Conservation (phyloP, 352 stramenopile genomes). For the Globisporangium orthogonon region DNA sequence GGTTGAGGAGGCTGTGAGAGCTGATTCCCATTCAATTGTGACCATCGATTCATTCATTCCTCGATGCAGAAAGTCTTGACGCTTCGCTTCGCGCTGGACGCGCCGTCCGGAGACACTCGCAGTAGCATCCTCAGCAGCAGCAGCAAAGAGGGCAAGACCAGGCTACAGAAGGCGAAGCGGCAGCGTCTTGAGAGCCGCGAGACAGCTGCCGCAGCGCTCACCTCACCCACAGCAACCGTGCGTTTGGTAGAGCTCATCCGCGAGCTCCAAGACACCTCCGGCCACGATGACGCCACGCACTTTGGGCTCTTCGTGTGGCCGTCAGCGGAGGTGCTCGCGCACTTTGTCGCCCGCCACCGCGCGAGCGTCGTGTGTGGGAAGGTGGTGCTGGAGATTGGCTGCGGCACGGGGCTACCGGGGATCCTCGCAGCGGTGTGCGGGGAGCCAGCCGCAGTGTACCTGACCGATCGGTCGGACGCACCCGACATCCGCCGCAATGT, state of each 20-base stretch:
- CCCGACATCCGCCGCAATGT: slow-evolving; percentile 42
- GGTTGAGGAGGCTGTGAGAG: background rate
- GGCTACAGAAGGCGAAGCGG: slow-evolving; percentile 1
- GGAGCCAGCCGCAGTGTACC: slow-evolving; percentile 24
- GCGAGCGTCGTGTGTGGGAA: slow-evolving; percentile 21
- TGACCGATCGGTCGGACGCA: slow-evolving; percentile 50
- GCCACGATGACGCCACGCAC: slow-evolving; percentile 15
- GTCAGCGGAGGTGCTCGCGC: slow-evolving; percentile 40
- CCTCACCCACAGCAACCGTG: slow-evolving; percentile 18
- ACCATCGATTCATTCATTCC: background rate
- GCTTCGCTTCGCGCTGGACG: background rate
- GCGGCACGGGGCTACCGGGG: slow-evolving; percentile 55
- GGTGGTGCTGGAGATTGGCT: slow-evolving; percentile 55
- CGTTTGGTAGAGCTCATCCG: slow-evolving; percentile 54
- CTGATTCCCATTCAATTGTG: background rate
- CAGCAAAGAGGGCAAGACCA: background rate
- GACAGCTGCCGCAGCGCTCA: background rate
- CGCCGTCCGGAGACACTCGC: background rate
- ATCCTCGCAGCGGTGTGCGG: slow-evolving; percentile 48
- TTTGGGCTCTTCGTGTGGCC: slow-evolving; percentile 71
- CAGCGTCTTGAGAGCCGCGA: background rate
- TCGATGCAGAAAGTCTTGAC: background rate
- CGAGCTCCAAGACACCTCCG: slow-evolving; percentile 18
- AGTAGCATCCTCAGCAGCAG: background rate
- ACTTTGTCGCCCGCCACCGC: slow-evolving; percentile 34